Evolutionary conservation across 2,329 filamentous ascomycete genomes (phyloP), one percentile per base, ranked within the genome.

Genomic region (Botrytis fragariae): DNA sequence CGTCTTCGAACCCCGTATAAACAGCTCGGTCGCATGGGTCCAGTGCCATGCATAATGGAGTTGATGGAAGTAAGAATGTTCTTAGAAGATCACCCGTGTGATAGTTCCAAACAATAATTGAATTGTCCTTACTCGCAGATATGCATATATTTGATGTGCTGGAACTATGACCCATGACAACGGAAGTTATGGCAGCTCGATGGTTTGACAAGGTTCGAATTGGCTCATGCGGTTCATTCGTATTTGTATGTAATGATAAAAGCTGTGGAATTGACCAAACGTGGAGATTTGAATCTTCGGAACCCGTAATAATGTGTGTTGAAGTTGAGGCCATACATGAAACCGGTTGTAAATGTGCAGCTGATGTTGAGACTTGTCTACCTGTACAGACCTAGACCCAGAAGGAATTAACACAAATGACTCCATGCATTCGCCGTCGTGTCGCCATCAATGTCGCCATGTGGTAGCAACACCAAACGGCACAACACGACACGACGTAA

Each of bases 71-170:
- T 59, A 98, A 86, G 76, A 97, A 90, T 6, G 94, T 98, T 61
- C 95, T 90, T 73, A 98, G 84, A 18, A 92, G 86, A 74, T 89
- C 88, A 57, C 93, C 93, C 0, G 90, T 93, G 75, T 91, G 89
- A 81, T 97, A 97, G 83, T 98, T 95, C 96, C 96, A 99, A 74
- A 97, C 86, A 79, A 97, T 91, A 78, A 93, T 93, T 12, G 93
- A 96, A 83, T 93, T 95, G 83, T 98, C 96, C 78, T 89, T 90
- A 76, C 93, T 93, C 10, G 91, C 89, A 4, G 95, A 97, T 32
- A 98, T 87, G 74, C 92, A 95, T 74, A 98, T 90, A 81, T 93
- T 95, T 74, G 92, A 92, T 78, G 90, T 89, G 80, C 89, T 91
- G 74, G 87, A 85, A 80, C 92, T 91, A 79, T 93, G 90, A 29